phyloP scores from a whole-genome alignment of 192 early-diverging fungal genomes.

The Haplosporangium gracile region DNA sequence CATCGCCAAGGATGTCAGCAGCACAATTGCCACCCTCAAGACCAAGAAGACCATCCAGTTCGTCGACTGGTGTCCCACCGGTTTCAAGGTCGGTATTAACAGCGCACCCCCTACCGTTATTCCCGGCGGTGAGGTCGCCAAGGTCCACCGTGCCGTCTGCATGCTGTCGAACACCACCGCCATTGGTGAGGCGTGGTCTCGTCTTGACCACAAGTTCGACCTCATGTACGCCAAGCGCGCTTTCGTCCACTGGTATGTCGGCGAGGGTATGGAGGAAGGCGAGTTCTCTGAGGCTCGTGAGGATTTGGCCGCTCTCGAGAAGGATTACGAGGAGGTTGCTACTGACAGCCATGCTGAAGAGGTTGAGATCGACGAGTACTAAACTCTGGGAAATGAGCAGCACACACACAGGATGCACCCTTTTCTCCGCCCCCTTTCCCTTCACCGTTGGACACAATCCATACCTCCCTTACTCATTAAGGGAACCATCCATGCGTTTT shows the following conservation, averaged over 20 bases:
- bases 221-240: slow-evolving; percentile 99
- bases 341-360: slow-evolving; percentile 68
- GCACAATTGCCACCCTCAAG: slow-evolving; percentile 91
- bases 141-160: slow-evolving; percentile 96
- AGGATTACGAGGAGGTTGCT: slow-evolving; percentile 99
- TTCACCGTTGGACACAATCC: background rate
- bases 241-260: slow-evolving; percentile 99
- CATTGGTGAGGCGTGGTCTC: slow-evolving; percentile 99
- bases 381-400: background rate
- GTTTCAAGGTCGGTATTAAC: slow-evolving; percentile 99
- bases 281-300: slow-evolving; percentile 99
- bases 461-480: background rate
- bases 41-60: slow-evolving; percentile 98
- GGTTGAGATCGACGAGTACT: background rate
- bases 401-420: no score
- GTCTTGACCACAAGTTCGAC: slow-evolving; percentile 99
- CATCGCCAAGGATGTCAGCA: slow-evolving; percentile 98
- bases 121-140: slow-evolving; percentile 87
- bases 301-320: slow-evolving; percentile 99
- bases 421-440: background rate
- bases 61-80: slow-evolving; percentile 99
- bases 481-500: no score
- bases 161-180: slow-evolving; percentile 99
- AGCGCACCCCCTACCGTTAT: slow-evolving; percentile 85
- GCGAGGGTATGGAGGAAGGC: slow-evolving; percentile 99